phyloP scores from a whole-genome alignment of 345 rosid genomes.

The Lepidium africanum region DNA sequence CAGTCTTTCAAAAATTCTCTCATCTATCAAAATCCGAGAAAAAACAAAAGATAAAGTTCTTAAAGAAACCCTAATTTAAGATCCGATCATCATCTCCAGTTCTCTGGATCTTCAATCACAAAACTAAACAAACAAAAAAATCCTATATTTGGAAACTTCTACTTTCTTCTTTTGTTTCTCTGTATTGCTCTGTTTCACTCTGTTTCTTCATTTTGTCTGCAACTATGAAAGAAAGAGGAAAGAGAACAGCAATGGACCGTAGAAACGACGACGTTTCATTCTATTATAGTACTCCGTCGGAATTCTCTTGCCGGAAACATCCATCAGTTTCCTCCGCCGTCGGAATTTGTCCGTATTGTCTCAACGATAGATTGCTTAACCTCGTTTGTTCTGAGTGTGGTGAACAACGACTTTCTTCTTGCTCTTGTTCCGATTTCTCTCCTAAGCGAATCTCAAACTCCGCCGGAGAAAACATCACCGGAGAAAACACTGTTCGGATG shows the following conservation, averaged over 20 bases:
- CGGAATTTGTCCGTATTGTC: conserved; percentile 81
- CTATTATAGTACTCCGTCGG: conserved; percentile 42
- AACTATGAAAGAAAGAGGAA: conserved; percentile 79
- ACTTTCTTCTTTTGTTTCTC: background rate
- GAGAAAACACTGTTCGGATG: conserved; percentile 59
- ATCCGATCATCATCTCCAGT: conserved; percentile 17
- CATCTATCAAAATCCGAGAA: conserved; percentile 17
- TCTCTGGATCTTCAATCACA: conserved; percentile 20
- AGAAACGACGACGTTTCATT: conserved; percentile 30
- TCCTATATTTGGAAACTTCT: conserved; percentile 4
- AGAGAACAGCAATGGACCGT: conserved; percentile 49
- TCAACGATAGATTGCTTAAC: conserved; percentile 75
- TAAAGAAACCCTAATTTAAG: conserved; percentile 6
- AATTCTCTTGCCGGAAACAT: conserved; percentile 76
- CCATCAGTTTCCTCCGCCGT: conserved; percentile 62
- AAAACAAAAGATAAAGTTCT: background rate
- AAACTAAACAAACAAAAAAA: background rate
- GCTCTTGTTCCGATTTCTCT: conserved; percentile 82
- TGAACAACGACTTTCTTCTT: conserved; percentile 86
- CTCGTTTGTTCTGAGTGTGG: conserved; percentile 94
- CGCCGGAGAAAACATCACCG: conserved; percentile 41
- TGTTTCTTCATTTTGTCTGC: background rate
- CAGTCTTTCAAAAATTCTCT: conserved; percentile 24
- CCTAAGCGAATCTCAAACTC: conserved; percentile 56
- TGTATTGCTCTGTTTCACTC: background rate